Conservation (phyloP, 192 early-diverging fungal species). For the Coemansia sp. region DNA sequence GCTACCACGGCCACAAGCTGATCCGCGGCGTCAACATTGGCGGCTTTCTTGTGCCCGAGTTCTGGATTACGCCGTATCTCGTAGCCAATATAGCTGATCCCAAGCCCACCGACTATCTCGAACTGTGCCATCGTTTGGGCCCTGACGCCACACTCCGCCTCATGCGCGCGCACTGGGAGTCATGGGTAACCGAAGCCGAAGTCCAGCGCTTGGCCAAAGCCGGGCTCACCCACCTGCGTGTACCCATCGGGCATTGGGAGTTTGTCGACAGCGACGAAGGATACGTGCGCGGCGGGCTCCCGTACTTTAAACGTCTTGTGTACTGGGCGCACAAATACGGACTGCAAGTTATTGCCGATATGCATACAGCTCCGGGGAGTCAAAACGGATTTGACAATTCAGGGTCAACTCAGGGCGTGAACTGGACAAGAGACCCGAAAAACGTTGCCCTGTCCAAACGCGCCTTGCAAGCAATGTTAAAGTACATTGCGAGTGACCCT, state of each 20-base stretch:
- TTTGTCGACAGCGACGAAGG: constrained; percentile 56
- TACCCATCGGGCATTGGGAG: constrained; percentile 63
- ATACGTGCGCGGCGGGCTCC: constrained; percentile 48
- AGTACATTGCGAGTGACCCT: constrained; percentile 53
- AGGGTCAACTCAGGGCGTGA: constrained; percentile 44
- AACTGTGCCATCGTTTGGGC: constrained; percentile 52
- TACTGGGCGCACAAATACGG: constrained; percentile 56
- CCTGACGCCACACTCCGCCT: constrained; percentile 35
- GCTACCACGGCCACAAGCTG: constrained; percentile 35
- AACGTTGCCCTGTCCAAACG: constrained; percentile 56
- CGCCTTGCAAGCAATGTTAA: constrained; percentile 55
- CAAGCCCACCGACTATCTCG: constrained; percentile 46
- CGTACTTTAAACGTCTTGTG: constrained; percentile 49
- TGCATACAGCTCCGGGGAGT: constrained; percentile 60
- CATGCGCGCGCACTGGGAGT: constrained; percentile 55
- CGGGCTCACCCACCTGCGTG: constrained; percentile 55
- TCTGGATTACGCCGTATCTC: constrained; percentile 58
- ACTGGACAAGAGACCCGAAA: constrained; percentile 46
- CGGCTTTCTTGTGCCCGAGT: constrained; percentile 60
- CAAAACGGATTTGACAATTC: constrained; percentile 63
- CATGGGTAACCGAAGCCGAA: constrained; percentile 58
- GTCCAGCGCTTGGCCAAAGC: constrained; percentile 50
- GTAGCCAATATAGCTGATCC: constrained; percentile 45
- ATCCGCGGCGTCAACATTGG: constrained; percentile 60
- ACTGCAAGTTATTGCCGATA: constrained; percentile 56